Percentiles rank a stretch among this genome's conserved stretches.
Conservation (phyloP, 768 basidiomycete genomes). For the Leccinum ochraceum region DNA sequence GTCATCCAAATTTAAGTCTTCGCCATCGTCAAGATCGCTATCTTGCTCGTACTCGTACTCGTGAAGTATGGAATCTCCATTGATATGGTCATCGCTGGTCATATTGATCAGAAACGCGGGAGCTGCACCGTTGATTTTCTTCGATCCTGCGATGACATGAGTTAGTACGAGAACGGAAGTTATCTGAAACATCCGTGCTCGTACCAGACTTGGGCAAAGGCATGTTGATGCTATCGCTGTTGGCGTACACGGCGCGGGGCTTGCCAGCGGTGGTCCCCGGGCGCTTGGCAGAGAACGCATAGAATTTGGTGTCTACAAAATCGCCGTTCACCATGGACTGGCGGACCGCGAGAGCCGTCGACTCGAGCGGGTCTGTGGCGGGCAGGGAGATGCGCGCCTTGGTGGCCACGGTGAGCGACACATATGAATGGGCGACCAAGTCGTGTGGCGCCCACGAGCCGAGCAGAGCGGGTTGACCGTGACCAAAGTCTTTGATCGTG, state of each 20-base stretch:
- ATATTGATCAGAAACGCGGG: slow-evolving; percentile 23
- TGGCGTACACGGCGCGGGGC: slow-evolving; percentile 30
- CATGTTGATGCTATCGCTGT: slow-evolving; percentile 18
- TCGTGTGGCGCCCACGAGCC: slow-evolving; percentile 24
- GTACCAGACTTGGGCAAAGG: slow-evolving; percentile 17
- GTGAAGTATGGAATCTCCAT: slow-evolving; percentile 23
- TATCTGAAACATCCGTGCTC: slow-evolving; percentile 3
- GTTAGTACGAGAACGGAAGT: background rate
- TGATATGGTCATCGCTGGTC: slow-evolving; percentile 24
- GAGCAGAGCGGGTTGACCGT: slow-evolving; percentile 24
- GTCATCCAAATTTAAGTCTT: background rate
- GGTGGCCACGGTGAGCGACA: slow-evolving; percentile 21
- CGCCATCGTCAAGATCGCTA: slow-evolving; percentile 33
- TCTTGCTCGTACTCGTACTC: slow-evolving; percentile 31
- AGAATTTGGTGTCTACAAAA: slow-evolving; percentile 32
- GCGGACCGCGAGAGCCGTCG: slow-evolving; percentile 20
- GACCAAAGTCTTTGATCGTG: slow-evolving; percentile 29
- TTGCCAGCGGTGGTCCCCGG: slow-evolving; percentile 13
- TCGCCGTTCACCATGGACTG: slow-evolving; percentile 28
- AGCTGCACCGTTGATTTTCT: slow-evolving; percentile 3
- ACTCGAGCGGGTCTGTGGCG: slow-evolving; percentile 16
- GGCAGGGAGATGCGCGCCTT: slow-evolving; percentile 16
- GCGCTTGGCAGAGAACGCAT: slow-evolving; percentile 26
- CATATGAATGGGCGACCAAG: slow-evolving; percentile 19
- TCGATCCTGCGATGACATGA: slow-evolving; percentile 11